Conservation (phyloP, 768 basidiomycete species). For the Calvatia gigantea region DNA sequence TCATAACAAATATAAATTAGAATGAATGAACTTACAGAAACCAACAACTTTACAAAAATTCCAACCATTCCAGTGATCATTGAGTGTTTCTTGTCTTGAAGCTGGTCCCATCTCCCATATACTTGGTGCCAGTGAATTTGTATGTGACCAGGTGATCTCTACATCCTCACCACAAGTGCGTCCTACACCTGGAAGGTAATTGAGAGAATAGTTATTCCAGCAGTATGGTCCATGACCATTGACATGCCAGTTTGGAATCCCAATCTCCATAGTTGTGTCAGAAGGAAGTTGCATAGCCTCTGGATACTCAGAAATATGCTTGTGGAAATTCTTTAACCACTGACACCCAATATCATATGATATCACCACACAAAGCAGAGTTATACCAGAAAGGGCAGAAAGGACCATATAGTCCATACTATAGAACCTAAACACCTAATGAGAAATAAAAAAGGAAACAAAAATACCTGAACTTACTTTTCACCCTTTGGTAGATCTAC, state of each 20-base stretch:
- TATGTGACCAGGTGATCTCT: slow-evolving; percentile 27
- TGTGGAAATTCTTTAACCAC: too few species aligned
- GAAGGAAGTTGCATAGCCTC: slow-evolving; percentile 2
- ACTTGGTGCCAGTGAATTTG: slow-evolving; percentile 23
- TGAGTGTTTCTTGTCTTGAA: slow-evolving; percentile 21
- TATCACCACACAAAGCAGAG: too few species aligned
- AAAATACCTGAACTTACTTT: slow-evolving; percentile 22
- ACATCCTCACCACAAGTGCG: slow-evolving; percentile 32
- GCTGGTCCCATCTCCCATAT: slow-evolving; percentile 35
- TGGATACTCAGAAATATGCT: slow-evolving; percentile 12
- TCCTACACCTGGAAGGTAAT: slow-evolving; percentile 19
- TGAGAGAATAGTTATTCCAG: slow-evolving; percentile 20
- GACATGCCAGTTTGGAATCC: slow-evolving; percentile 26
- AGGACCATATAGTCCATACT: too few species aligned
- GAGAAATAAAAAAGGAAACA: too few species aligned
- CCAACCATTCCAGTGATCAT: slow-evolving; percentile 23
- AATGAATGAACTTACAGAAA: slow-evolving; percentile 12
- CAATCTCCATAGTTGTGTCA: slow-evolving; percentile 1
- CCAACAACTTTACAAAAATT: slow-evolving; percentile 25
- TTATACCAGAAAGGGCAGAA: too few species aligned
- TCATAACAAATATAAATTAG: too few species aligned
- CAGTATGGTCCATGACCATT: slow-evolving; percentile 22
- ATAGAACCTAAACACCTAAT: too few species aligned
- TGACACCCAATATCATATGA: too few species aligned
- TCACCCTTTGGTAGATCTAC: slow-evolving; percentile 30